Conservation (phyloP, 768 basidiomycete species). For the Russula vinacea region DNA sequence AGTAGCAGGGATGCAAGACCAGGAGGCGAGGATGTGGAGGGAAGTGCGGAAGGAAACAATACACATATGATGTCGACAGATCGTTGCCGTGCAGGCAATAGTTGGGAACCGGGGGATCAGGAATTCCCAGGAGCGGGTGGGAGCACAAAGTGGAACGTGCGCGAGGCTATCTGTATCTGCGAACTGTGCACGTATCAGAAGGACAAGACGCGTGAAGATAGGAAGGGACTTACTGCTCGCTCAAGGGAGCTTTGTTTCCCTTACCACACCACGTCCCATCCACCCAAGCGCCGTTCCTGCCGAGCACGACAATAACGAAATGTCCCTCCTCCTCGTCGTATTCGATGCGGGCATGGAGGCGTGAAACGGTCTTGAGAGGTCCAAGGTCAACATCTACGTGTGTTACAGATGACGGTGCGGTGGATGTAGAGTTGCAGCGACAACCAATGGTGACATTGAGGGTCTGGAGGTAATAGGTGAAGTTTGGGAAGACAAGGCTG, state of each 20-base stretch:
- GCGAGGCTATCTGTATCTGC: conserved; percentile 96
- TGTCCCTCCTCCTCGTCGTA: conserved; percentile 87
- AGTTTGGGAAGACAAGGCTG: conserved; percentile 88
- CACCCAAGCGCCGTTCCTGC: conserved; percentile 97
- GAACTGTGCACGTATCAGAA: conserved; percentile 27
- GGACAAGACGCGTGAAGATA: conserved; percentile 21
- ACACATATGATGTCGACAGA: conserved; percentile 71
- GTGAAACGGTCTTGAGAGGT: conserved; percentile 94
- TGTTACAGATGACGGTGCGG: conserved; percentile 57
- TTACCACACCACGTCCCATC: no score
- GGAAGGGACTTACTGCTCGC: conserved; percentile 61
- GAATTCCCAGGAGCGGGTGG: conserved; percentile 84
- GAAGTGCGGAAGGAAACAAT: conserved; percentile 77
- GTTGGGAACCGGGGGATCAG: conserved; percentile 74
- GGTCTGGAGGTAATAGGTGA: conserved; percentile 96
- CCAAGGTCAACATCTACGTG: conserved; percentile 90
- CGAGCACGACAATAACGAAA: conserved; percentile 86
- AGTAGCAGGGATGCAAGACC: conserved; percentile 43
- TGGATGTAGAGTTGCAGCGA: conserved; percentile 62
- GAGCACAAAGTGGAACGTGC: conserved; percentile 94
- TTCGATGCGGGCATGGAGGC: conserved; percentile 92
- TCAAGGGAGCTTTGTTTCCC: conserved; percentile 79
- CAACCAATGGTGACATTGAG: conserved; percentile 92
- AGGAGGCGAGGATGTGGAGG: conserved; percentile 70
- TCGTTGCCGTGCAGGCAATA: conserved; percentile 58